Conservation (phyloP, 352 stramenopile species). For the Phytophthora tubulina region DNA sequence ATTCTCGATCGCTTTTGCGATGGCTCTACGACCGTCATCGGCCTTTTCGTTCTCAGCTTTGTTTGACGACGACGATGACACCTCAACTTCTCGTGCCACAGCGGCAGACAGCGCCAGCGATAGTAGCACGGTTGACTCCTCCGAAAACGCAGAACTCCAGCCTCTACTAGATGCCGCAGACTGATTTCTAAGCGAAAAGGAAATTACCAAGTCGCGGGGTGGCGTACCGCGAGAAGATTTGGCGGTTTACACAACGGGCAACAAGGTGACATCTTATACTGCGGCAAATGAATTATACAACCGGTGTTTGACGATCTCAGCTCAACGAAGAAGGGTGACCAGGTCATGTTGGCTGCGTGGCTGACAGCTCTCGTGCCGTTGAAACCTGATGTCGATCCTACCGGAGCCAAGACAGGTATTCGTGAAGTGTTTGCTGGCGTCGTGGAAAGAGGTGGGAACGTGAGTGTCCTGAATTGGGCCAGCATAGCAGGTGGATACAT, state of each 20-base stretch:
- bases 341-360: conserved; percentile 57
- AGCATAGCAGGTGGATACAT: conserved; percentile 51
- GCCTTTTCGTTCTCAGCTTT: conserved; percentile 16
- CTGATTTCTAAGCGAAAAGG: conserved; percentile 59
- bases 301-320: conserved; percentile 51
- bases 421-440: conserved; percentile 43
- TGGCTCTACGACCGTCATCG: neutral
- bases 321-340: conserved; percentile 25
- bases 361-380: conserved; percentile 56
- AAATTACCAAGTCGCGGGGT: conserved; percentile 53
- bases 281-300: conserved; percentile 56
- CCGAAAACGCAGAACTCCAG: conserved; percentile 33
- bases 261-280: conserved; percentile 52
- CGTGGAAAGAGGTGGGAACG: conserved; percentile 43
- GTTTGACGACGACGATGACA: neutral
- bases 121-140: neutral
- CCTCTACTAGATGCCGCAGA: conserved; percentile 46
- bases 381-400: conserved; percentile 38
- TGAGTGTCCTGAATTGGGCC: conserved; percentile 61
- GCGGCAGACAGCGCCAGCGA: neutral
- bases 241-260: conserved; percentile 42
- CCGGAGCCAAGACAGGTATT: conserved; percentile 41
- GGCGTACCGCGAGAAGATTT: conserved; percentile 49
- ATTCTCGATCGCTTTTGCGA: neutral
- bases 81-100: neutral